Conservation (phyloP, 345 rosid genomes). For the Acer negundo region DNA sequence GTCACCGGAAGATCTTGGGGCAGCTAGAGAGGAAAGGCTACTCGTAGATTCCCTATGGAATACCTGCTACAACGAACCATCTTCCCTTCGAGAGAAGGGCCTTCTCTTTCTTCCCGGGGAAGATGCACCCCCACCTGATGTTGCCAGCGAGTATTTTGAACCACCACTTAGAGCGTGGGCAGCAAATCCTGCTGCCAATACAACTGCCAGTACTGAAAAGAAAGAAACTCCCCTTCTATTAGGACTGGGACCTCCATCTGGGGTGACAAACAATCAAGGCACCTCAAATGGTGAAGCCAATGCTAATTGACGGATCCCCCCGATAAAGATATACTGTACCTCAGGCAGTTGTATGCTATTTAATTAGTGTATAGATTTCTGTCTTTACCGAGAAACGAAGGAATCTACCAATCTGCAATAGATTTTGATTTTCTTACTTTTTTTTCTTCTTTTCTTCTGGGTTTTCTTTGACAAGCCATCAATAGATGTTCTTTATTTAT, state of each 20-base stretch:
- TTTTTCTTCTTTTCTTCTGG: not conserved
- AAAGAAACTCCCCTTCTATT: constrained; percentile 64
- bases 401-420: not conserved
- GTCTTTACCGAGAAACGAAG: not conserved
- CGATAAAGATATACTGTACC: constrained; percentile 3
- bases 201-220: constrained; percentile 43
- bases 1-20: constrained; percentile 79
- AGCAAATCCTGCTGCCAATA: constrained; percentile 34
- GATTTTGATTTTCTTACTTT: not conserved
- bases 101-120: constrained; percentile 81
- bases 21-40: constrained; percentile 81
- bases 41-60: constrained; percentile 82
- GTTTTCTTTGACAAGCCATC: not conserved
- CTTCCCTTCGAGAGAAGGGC: constrained; percentile 63
- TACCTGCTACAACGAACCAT: constrained; percentile 69
- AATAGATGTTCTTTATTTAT: not conserved
- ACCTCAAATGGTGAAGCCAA: constrained; percentile 13
- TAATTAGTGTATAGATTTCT: not conserved
- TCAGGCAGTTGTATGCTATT: not conserved
- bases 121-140: constrained; percentile 71
- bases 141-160: constrained; percentile 71
- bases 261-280: constrained; percentile 19
- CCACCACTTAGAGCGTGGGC: constrained; percentile 82
- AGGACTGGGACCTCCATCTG: constrained; percentile 46
- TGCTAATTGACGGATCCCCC: constrained; percentile 1